Conservation (phyloP, 1,284 basidiomycete species). For the Cutaneotrichosporon dermatis region DNA sequence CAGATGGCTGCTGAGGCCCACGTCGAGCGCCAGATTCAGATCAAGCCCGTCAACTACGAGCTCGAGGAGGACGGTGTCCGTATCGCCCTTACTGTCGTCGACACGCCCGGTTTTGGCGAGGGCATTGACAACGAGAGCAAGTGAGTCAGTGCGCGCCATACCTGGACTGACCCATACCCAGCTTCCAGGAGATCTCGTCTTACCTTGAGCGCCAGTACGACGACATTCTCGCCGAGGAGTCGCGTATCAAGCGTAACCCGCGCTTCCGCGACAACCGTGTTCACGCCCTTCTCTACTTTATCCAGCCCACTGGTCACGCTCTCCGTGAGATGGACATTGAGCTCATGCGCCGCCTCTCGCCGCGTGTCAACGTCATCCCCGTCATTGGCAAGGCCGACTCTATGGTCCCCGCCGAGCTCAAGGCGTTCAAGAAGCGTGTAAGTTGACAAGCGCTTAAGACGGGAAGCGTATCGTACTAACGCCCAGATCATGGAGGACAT, state of each 20-base stretch:
- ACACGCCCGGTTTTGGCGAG: slow-evolving; percentile 98
- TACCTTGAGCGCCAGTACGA: slow-evolving; percentile 99
- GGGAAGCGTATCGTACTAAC: not conserved
- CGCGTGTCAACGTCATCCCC: slow-evolving; percentile 97
- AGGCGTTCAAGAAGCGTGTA: slow-evolving; percentile 94
- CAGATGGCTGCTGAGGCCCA: slow-evolving; percentile 68
- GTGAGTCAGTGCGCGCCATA: slow-evolving; percentile 55
- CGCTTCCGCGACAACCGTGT: slow-evolving; percentile 97
- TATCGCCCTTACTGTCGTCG: slow-evolving; percentile 95
- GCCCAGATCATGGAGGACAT: slow-evolving; percentile 96
- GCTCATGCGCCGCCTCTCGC: slow-evolving; percentile 91
- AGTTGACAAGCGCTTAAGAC: slow-evolving; percentile 34
- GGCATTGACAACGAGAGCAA: slow-evolving; percentile 98
- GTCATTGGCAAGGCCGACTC: slow-evolving; percentile 97
- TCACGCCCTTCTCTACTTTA: slow-evolving; percentile 96
- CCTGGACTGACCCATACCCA: slow-evolving; percentile 40
- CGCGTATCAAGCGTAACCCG: slow-evolving; percentile 98
- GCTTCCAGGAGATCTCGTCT: slow-evolving; percentile 93
- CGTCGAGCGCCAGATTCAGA: slow-evolving; percentile 88
- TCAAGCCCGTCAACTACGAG: slow-evolving; percentile 94
- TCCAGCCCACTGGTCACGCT: slow-evolving; percentile 85
- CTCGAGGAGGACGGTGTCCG: slow-evolving; percentile 98
- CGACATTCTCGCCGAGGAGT: slow-evolving; percentile 97
- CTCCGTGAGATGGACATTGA: slow-evolving; percentile 99
- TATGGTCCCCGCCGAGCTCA: slow-evolving; percentile 82